phyloP scores from a whole-genome alignment of 257 asterid genomes.

The Solanum piurae region DNA sequence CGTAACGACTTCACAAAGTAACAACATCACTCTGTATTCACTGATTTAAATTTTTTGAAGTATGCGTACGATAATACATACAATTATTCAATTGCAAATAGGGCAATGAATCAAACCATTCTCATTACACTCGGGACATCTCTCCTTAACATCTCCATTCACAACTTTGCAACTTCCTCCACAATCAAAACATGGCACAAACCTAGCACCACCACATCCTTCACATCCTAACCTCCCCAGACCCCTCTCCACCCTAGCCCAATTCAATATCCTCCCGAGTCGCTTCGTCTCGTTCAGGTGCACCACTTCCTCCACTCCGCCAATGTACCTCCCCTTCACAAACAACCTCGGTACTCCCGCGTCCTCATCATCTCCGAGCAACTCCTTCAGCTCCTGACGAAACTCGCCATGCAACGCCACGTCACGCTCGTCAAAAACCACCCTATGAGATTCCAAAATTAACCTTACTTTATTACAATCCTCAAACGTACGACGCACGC shows the following conservation, averaged over 20 bases:
- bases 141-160: conserved; percentile 26
- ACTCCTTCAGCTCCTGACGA: conserved; percentile 40
- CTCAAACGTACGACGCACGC: conserved; percentile 78
- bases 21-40: neutral
- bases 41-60: neutral
- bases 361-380: conserved; percentile 47
- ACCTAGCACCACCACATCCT: conserved; percentile 91
- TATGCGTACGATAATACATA: neutral
- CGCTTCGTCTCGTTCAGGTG: conserved; percentile 58
- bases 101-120: conserved; percentile 36
- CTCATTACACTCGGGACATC: conserved; percentile 29
- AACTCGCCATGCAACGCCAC: conserved; percentile 65
- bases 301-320: conserved; percentile 77
- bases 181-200: conserved; percentile 74
- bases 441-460: conserved; percentile 56
- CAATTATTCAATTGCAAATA: conserved; percentile 11
- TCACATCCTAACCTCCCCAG: conserved; percentile 64
- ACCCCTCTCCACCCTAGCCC: conserved; percentile 88
- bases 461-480: conserved; percentile 57
- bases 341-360: conserved; percentile 65
- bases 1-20: neutral
- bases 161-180: conserved; percentile 78
- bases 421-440: conserved; percentile 86
- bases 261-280: conserved; percentile 56
- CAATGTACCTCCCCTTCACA: conserved; percentile 84